phyloP scores from a whole-genome alignment of 1,139 yeast genomes.

The Tardiomyces digboiensis region DNA sequence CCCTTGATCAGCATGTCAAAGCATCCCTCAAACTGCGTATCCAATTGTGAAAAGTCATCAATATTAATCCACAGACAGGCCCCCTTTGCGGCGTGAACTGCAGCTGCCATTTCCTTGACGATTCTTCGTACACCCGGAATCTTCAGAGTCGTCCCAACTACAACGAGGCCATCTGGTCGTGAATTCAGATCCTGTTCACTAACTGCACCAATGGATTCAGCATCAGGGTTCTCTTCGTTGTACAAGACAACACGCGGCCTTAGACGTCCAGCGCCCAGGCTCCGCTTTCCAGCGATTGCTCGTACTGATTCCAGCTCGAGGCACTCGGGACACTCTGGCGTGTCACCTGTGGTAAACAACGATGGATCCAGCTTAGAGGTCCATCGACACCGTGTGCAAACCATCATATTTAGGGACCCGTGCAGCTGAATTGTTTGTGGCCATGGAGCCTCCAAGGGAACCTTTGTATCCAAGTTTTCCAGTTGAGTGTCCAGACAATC shows the following conservation, averaged over 20 bases:
- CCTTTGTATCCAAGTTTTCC: slow-evolving; percentile 38
- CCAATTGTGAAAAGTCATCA: slow-evolving; percentile 35
- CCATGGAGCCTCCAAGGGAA: slow-evolving; percentile 37
- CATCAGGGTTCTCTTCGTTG: slow-evolving; percentile 84
- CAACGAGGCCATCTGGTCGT: slow-evolving; percentile 66
- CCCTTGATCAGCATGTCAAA: slow-evolving; percentile 49
- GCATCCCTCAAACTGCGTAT: slow-evolving; percentile 39
- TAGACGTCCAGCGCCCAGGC: slow-evolving; percentile 66
- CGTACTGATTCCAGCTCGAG: slow-evolving; percentile 42
- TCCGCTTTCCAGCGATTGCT: slow-evolving; percentile 53
- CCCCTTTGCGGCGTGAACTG: slow-evolving; percentile 52
- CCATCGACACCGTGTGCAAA: slow-evolving; percentile 67
- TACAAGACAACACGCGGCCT: slow-evolving; percentile 79
- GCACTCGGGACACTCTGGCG: slow-evolving; percentile 46
- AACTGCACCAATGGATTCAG: slow-evolving; percentile 70
- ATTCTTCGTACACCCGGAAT: slow-evolving; percentile 80
- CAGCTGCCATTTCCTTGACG: slow-evolving; percentile 58
- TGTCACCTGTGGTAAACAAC: slow-evolving; percentile 24
- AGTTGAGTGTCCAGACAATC: slow-evolving; percentile 40
- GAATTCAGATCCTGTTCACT: slow-evolving; percentile 55
- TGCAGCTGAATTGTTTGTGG: slow-evolving; percentile 66
- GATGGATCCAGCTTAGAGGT: slow-evolving; percentile 33
- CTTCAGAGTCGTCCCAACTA: slow-evolving; percentile 79
- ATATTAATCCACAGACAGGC: slow-evolving; percentile 48
- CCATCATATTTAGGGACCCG: slow-evolving; percentile 62